Percentiles rank a stretch among this genome's conserved stretches.
phyloP scores from a whole-genome alignment of 768 basidiomycete species.

The Leccinum disarticulatum region DNA sequence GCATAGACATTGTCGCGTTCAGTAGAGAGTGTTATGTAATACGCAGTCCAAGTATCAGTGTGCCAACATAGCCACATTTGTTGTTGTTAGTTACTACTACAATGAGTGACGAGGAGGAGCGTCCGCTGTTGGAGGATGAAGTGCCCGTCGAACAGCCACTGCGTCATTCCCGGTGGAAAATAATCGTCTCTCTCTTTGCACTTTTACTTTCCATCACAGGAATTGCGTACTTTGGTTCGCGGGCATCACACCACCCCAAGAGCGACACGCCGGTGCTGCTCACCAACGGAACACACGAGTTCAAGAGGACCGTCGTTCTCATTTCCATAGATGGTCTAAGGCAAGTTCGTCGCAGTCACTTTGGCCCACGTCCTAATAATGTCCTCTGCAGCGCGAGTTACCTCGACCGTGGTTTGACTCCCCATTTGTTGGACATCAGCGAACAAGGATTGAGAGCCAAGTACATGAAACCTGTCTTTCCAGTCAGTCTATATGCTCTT shows the following conservation, averaged over 20 bases:
- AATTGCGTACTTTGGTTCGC: constrained; percentile 7
- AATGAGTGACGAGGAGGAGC: constrained; percentile 26
- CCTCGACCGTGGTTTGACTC: constrained; percentile 81
- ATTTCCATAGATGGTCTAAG: constrained; percentile 87
- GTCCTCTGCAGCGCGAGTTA: constrained; percentile 67
- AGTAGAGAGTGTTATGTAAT: constrained; percentile 15
- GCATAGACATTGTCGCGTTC: constrained; percentile 47
- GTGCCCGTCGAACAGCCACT: constrained; percentile 7
- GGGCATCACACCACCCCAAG: constrained; percentile 1
- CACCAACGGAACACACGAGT: constrained; percentile 83
- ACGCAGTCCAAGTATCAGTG: constrained; percentile 1
- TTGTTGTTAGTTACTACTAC: too few relatives aligned
- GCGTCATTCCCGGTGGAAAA: constrained; percentile 7
- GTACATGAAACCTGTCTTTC: constrained; percentile 84
- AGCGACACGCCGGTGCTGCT: constrained; percentile 35
- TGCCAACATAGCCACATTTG: constrained; percentile 24
- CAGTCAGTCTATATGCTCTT: constrained; percentile 53
- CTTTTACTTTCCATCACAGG: constrained; percentile 19
- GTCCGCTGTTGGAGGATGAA: constrained; percentile 22
- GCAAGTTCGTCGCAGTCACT: constrained; percentile 35
- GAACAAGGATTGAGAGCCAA: constrained; percentile 85
- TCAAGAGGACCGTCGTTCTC: constrained; percentile 76
- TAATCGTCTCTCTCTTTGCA: constrained; percentile 10
- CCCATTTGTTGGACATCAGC: constrained; percentile 78
- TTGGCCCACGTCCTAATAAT: constrained; percentile 9